A percentile compares a stretch with the other conserved stretches of the same genome.
Evolutionary conservation across 1,284 basidiomycete species (phyloP).

Genomic region (Tilletia walkeri): DNA sequence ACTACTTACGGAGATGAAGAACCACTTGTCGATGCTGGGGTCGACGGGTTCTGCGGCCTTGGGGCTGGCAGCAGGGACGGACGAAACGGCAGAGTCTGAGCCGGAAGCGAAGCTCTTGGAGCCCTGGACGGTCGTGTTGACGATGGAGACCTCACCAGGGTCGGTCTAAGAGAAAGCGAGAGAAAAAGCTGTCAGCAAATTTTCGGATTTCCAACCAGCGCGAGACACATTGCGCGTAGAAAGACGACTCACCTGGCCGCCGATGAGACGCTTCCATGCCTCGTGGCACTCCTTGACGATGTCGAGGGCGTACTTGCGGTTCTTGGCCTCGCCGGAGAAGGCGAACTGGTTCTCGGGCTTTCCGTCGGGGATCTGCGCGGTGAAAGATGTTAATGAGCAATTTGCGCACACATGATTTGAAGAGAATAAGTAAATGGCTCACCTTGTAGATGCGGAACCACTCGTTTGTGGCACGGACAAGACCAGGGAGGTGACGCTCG

Average conservation of each 20-base stretch:
- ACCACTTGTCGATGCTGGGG: constrained; percentile 56
- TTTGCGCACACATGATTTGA: background rate
- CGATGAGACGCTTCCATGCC: constrained; percentile 91
- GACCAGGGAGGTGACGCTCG: constrained; percentile 93
- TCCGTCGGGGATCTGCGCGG: constrained; percentile 71
- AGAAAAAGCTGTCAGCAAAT: background rate
- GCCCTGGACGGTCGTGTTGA: constrained; percentile 67
- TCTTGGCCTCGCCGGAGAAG: constrained; percentile 99
- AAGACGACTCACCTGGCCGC: constrained; percentile 63
- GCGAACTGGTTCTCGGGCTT: constrained; percentile 99
- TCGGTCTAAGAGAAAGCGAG: background rate
- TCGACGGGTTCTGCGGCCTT: constrained; percentile 54
- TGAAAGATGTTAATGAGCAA: constrained; percentile 18
- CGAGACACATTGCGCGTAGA: background rate
- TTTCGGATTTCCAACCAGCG: background rate
- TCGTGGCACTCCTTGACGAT: constrained; percentile 99
- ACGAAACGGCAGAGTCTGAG: constrained; percentile 67
- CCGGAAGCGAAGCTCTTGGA: constrained; percentile 68
- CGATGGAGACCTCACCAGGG: constrained; percentile 43
- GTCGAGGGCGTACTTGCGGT: constrained; percentile 92
- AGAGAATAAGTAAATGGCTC: constrained; percentile 59
- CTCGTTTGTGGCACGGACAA: constrained; percentile 81
- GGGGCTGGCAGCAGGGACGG: constrained; percentile 72
- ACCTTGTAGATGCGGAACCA: constrained; percentile 80
- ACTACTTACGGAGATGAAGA: constrained; percentile 29